These are phyloP conservation scores for Pochonia chlamydosporia DNA, from an alignment of 2,329 filamentous ascomycete species.

Conservation along the genomic window DNA sequence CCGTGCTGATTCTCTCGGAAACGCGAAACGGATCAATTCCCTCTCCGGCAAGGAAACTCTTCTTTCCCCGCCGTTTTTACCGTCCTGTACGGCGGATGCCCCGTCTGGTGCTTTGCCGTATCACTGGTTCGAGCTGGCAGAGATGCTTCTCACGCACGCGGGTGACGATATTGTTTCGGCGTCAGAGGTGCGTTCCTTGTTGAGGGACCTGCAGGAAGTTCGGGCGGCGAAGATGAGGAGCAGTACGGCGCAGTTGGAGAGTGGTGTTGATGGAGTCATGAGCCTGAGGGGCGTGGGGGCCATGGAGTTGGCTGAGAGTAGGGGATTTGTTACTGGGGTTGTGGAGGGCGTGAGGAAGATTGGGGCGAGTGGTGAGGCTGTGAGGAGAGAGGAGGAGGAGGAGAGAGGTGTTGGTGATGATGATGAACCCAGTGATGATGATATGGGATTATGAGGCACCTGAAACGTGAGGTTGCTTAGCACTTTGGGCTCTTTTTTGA, in stretches of 20 bases:
- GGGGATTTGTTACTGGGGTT: constrained; percentile 77
- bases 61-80: constrained; percentile 70
- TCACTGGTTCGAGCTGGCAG: constrained; percentile 89
- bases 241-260: constrained; percentile 66
- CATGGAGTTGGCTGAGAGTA: constrained; percentile 85
- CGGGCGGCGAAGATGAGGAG: constrained; percentile 82
- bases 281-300: constrained; percentile 71
- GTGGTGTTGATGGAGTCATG: constrained; percentile 65
- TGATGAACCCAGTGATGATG: constrained; percentile 52
- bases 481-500: too few species aligned
- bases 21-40: constrained; percentile 28
- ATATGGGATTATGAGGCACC: constrained; percentile 38
- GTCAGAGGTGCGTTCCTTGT: constrained; percentile 65
- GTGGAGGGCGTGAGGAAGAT: constrained; percentile 84
- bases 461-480: background rate
- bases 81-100: constrained; percentile 64
- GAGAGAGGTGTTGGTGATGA: constrained; percentile 56
- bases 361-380: constrained; percentile 72
- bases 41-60: constrained; percentile 21
- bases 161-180: constrained; percentile 73
- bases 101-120: constrained; percentile 73
- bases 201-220: constrained; percentile 81
- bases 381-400: constrained; percentile 71
- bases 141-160: constrained; percentile 80
- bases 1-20: constrained; percentile 40